Percentiles rank a stretch among this genome's conserved stretches.
Evolutionary conservation across 2,329 filamentous ascomycete genomes (phyloP).

Genomic region (Fusarium ambrosium): DNA sequence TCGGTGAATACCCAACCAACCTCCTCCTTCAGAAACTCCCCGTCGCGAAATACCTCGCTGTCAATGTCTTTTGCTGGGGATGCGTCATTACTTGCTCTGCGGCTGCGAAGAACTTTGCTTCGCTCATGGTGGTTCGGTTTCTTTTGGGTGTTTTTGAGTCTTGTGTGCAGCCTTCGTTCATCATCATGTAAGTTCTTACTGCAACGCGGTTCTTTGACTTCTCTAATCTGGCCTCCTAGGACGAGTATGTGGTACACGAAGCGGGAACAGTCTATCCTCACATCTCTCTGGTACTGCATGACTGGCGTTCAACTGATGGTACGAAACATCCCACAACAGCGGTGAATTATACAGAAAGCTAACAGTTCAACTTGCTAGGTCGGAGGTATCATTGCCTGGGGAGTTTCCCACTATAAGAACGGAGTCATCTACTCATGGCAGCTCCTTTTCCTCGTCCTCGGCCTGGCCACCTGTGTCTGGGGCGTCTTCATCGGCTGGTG

Average conservation of each 20-base stretch:
- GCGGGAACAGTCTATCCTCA: conserved; percentile 30
- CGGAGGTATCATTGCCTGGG: conserved; percentile 57
- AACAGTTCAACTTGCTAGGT: conserved; percentile 21
- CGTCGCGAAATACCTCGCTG: conserved; percentile 59
- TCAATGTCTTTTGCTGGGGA: conserved; percentile 60
- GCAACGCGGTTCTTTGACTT: rapidly evolving
- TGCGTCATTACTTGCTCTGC: conserved; percentile 52
- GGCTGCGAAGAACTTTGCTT: conserved; percentile 55
- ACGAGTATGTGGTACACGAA: conserved; percentile 36
- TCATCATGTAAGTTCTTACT: conserved; percentile 51
- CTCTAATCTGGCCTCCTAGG: conserved; percentile 5
- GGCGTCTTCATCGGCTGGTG: conserved; percentile 54
- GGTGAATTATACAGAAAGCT: no score
- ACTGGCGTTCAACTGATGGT: conserved; percentile 53
- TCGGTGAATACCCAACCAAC: conserved; percentile 61
- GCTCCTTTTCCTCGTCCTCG: conserved; percentile 59
- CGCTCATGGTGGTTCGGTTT: conserved; percentile 57
- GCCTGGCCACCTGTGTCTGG: conserved; percentile 52
- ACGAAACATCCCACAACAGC: neutral
- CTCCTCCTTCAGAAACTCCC: conserved; percentile 61
- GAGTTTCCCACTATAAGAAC: conserved; percentile 49
- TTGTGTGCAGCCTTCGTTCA: conserved; percentile 59
- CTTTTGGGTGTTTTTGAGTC: conserved; percentile 62
- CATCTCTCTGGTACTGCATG: conserved; percentile 51
- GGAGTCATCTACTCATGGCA: conserved; percentile 50